These are phyloP conservation scores for Oryza glumipatula DNA, from an alignment of 176 grass and related monocot genomes.

Conservation along the genomic window DNA sequence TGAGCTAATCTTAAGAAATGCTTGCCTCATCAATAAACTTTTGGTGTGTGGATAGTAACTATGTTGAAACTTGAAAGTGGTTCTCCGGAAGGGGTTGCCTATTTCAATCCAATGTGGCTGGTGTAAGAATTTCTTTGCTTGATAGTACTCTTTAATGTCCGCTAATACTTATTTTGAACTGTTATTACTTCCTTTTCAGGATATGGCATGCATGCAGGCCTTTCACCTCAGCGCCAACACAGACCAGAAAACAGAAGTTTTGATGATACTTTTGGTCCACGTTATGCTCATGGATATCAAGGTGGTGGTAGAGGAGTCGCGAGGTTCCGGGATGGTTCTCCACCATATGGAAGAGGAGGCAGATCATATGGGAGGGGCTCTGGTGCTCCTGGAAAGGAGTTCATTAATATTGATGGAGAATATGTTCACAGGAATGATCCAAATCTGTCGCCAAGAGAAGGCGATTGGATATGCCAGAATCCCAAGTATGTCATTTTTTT, in stretches of 20 bases:
- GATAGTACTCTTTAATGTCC: slow-evolving; percentile 20
- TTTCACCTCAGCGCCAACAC: slow-evolving; percentile 55
- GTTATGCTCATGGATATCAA: slow-evolving; percentile 54
- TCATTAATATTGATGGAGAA: slow-evolving; percentile 59
- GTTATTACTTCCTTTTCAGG: slow-evolving; percentile 59
- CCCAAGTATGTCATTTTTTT: slow-evolving; percentile 57
- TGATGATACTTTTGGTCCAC: slow-evolving; percentile 53
- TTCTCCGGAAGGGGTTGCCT: slow-evolving; percentile 50
- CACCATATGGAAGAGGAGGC: slow-evolving; percentile 60
- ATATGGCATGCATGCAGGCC: slow-evolving; percentile 62
- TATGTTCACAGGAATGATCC: slow-evolving; percentile 97
- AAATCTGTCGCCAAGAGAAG: slow-evolving; percentile 93
- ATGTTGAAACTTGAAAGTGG: slow-evolving; percentile 50
- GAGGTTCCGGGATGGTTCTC: slow-evolving; percentile 70
- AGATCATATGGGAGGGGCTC: slow-evolving; percentile 67
- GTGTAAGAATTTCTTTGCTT: slow-evolving; percentile 54
- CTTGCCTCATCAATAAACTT: slow-evolving; percentile 37
- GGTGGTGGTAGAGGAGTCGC: slow-evolving; percentile 69
- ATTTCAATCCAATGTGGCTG: slow-evolving; percentile 46
- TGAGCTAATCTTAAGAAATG: slow-evolving; percentile 41
- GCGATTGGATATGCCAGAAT: slow-evolving; percentile 96
- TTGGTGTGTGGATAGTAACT: slow-evolving; percentile 34
- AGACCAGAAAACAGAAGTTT: slow-evolving; percentile 51
- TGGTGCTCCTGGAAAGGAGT: slow-evolving; percentile 52
- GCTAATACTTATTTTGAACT: slow-evolving; percentile 39